A percentile compares a stretch with the other conserved stretches of the same genome.
These are phyloP conservation scores for Ophiostoma pallidulum DNA, from an alignment of 2,329 filamentous ascomycete species.

Conservation along the genomic window DNA sequence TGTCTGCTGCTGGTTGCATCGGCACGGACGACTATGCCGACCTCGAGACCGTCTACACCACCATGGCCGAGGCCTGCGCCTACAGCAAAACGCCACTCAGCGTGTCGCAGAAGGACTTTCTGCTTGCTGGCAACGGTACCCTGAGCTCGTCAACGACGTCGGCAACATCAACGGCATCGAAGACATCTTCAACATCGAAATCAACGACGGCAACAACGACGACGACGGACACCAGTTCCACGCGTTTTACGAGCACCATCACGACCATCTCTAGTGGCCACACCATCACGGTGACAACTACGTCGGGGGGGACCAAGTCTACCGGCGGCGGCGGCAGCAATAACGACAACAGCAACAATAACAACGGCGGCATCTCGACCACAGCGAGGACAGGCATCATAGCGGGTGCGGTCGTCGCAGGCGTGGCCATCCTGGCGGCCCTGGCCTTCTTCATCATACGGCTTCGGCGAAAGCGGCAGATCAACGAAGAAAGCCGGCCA, in stretches of 20 bases:
- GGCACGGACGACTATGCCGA: constrained; percentile 28
- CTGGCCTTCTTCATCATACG: constrained; percentile 19
- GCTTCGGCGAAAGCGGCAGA: constrained; percentile 16
- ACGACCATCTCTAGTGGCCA: constrained; percentile 7
- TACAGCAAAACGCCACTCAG: constrained; percentile 34
- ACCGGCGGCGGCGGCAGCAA: background rate
- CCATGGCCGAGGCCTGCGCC: constrained; percentile 34
- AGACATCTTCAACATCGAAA: constrained; percentile 1
- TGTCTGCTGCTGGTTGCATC: constrained; percentile 37
- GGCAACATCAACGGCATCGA: constrained; percentile 13
- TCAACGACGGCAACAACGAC: constrained; percentile 10
- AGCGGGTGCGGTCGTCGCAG: constrained; percentile 15
- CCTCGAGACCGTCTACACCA: constrained; percentile 33
- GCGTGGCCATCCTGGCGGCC: constrained; percentile 16
- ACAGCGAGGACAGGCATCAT: constrained; percentile 23
- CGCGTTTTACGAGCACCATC: constrained; percentile 11
- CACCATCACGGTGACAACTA: constrained; percentile 11
- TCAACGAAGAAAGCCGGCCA: constrained; percentile 22
- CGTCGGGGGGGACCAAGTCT: constrained; percentile 2
- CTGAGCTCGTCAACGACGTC: constrained; percentile 3
- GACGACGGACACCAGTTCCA: constrained; percentile 4
- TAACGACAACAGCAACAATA: background rate
- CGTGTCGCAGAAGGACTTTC: constrained; percentile 33
- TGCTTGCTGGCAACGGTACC: constrained; percentile 23
- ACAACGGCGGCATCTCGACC: constrained; percentile 17